phyloP scores from a whole-genome alignment of 2,329 filamentous ascomycete species.

The Fusarium fracticaudum region DNA sequence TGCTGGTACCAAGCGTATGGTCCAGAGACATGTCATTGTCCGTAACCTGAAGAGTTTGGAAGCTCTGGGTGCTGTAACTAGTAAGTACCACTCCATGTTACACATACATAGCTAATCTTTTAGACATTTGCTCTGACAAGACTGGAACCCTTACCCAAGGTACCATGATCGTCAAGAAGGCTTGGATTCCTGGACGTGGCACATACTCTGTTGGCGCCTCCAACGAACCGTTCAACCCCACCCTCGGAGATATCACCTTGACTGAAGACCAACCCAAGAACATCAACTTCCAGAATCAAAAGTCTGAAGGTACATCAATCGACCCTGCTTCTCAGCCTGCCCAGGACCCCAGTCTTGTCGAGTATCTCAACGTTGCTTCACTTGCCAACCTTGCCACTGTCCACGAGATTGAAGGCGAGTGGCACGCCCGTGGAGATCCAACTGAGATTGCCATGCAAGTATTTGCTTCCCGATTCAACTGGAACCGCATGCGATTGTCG shows the following conservation, averaged over 20 bases:
- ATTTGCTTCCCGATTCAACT: conserved; percentile 74
- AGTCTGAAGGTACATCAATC: conserved; percentile 42
- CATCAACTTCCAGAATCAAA: conserved; percentile 42
- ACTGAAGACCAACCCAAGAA: conserved; percentile 49
- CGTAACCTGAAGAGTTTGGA: conserved; percentile 63
- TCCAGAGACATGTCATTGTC: conserved; percentile 62
- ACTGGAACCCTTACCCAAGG: conserved; percentile 65
- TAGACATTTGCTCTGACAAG: conserved; percentile 66
- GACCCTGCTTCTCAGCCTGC: conserved; percentile 49
- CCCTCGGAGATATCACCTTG: conserved; percentile 57
- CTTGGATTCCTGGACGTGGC: conserved; percentile 60
- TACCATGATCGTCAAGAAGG: conserved; percentile 64
- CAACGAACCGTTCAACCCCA: conserved; percentile 67
- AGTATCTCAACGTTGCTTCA: conserved; percentile 70
- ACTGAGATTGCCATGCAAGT: conserved; percentile 78
- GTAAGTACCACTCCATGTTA: conserved; percentile 29
- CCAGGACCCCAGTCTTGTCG: conserved; percentile 58
- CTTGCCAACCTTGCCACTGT: conserved; percentile 73
- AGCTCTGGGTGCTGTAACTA: conserved; percentile 66
- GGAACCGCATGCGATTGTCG: conserved; percentile 64
- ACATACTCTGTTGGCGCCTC: conserved; percentile 59
- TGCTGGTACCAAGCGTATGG: conserved; percentile 63
- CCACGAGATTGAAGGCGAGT: conserved; percentile 62
- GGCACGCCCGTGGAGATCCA: conserved; percentile 73
- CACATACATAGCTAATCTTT: conserved; percentile 21